These are phyloP conservation scores for Populus deltoides DNA, from an alignment of 345 rosid genomes.

Conservation along the genomic window DNA sequence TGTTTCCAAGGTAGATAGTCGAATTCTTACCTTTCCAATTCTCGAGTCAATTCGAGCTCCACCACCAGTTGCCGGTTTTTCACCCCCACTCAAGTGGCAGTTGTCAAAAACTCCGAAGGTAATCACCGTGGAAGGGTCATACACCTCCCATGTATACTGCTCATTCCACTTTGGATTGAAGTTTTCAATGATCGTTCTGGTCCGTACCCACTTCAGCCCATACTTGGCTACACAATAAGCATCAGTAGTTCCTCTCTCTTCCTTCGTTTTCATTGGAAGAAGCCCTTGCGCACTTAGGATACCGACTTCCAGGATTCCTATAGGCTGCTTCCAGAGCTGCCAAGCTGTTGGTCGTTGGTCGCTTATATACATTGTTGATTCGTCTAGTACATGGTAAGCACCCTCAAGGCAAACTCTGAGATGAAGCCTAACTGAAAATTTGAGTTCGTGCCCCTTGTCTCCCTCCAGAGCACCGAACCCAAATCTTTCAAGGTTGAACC, in stretches of 20 bases:
- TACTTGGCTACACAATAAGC: constrained; percentile 36
- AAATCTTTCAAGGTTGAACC: constrained; percentile 30
- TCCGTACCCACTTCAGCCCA: constrained; percentile 32
- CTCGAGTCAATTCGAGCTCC: constrained; percentile 19
- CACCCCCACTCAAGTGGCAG: constrained; percentile 23
- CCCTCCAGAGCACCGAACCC: constrained; percentile 29
- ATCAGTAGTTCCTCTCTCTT: constrained; percentile 23
- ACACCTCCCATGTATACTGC: constrained; percentile 39
- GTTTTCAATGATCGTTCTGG: constrained; percentile 29
- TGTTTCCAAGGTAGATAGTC: constrained; percentile 30
- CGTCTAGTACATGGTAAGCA: constrained; percentile 34
- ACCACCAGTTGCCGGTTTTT: constrained; percentile 8
- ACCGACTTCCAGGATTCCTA: constrained; percentile 33
- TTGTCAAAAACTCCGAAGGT: constrained; percentile 37
- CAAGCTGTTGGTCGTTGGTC: constrained; percentile 31
- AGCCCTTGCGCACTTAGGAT: constrained; percentile 35
- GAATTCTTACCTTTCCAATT: constrained; percentile 34
- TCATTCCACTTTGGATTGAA: constrained; percentile 39
- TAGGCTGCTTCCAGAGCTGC: constrained; percentile 32
- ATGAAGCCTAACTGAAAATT: constrained; percentile 34
- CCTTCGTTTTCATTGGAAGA: constrained; percentile 27
- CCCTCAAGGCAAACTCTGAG: constrained; percentile 34
- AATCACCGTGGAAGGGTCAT: constrained; percentile 36
- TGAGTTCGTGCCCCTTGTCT: constrained; percentile 27
- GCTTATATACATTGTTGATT: constrained; percentile 31